phyloP scores from a whole-genome alignment of 1,284 basidiomycete species.

The Sporisorium exsertum region DNA sequence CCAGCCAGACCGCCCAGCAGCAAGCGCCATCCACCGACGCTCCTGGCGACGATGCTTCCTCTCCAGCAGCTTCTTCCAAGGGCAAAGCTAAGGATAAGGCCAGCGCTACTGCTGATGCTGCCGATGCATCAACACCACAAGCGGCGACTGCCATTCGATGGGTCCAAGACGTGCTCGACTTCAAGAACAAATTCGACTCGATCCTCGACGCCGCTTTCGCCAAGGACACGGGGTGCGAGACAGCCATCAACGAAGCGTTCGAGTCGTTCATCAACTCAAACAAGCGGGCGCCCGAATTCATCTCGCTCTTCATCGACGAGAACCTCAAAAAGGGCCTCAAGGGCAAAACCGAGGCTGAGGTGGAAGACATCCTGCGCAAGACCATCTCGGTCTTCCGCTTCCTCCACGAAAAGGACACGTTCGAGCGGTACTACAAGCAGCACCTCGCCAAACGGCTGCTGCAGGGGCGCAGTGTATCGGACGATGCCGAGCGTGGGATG shows the following conservation, averaged over 20 bases:
- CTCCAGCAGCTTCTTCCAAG: conserved; percentile 11
- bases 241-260: conserved; percentile 91
- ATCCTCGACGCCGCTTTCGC: conserved; percentile 81
- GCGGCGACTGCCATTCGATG: conserved; percentile 81
- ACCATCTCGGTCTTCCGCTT: conserved; percentile 96
- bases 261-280: conserved; percentile 92
- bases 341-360: conserved; percentile 92
- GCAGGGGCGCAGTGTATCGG: conserved; percentile 86
- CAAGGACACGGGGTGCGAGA: conserved; percentile 81
- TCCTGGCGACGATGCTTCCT: conserved; percentile 9
- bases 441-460: conserved; percentile 94
- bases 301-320: conserved; percentile 97
- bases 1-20: conserved; percentile 14
- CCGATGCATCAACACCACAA: conserved; percentile 45
- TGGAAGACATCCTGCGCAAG: conserved; percentile 89
- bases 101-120: conserved; percentile 3
- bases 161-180: conserved; percentile 90
- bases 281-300: conserved; percentile 88
- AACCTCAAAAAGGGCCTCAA: conserved; percentile 95
- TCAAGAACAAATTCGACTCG: conserved; percentile 90
- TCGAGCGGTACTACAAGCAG: conserved; percentile 96
- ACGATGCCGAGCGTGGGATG: conserved; percentile 98
- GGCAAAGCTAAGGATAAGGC: conserved; percentile 26
- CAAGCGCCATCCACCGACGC: conserved; percentile 25
- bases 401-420: conserved; percentile 94